phyloP scores from a whole-genome alignment of 177 flowering plant species.

The Vitis hybrid region DNA sequence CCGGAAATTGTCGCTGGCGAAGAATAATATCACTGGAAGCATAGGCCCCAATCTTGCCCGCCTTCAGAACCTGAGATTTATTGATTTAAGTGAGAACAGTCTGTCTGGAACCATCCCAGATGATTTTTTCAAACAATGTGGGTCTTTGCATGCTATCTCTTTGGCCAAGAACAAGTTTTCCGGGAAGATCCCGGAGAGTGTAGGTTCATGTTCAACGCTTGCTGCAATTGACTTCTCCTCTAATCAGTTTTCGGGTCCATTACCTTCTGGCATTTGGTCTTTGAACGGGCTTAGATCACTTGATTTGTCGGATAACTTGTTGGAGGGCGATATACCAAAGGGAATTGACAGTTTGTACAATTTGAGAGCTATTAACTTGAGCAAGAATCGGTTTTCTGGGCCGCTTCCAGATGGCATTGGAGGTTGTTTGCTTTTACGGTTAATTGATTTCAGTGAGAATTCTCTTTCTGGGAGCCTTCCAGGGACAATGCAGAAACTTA shows the following conservation, averaged over 20 bases:
- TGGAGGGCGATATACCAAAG: conserved; percentile 67
- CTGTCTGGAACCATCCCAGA: conserved; percentile 72
- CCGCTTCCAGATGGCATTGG: conserved; percentile 72
- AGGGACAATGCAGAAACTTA: conserved; percentile 57
- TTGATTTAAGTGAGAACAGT: conserved; percentile 69
- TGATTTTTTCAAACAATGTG: conserved; percentile 75
- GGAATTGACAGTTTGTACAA: conserved; percentile 51
- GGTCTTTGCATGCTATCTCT: conserved; percentile 53
- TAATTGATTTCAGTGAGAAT: conserved; percentile 74
- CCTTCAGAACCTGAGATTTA: conserved; percentile 40
- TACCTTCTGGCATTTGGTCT: conserved; percentile 67
- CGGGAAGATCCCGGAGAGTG: conserved; percentile 66
- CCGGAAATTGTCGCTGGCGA: conserved; percentile 50
- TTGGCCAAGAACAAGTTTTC: conserved; percentile 67
- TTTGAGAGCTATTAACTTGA: conserved; percentile 50
- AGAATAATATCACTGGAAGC: conserved; percentile 70
- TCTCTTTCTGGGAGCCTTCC: conserved; percentile 69
- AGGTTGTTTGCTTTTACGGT: conserved; percentile 50
- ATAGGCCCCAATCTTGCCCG: conserved; percentile 50
- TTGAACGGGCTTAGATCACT: conserved; percentile 60
- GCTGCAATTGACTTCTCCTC: conserved; percentile 57
- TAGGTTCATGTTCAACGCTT: conserved; percentile 62
- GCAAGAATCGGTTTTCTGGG: conserved; percentile 64
- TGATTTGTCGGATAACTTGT: conserved; percentile 71
- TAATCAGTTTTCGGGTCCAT: conserved; percentile 66